Evolutionary conservation across 106 monocot genomes (phyloP).

Genomic region (Phalaenopsis aphrodite): DNA sequence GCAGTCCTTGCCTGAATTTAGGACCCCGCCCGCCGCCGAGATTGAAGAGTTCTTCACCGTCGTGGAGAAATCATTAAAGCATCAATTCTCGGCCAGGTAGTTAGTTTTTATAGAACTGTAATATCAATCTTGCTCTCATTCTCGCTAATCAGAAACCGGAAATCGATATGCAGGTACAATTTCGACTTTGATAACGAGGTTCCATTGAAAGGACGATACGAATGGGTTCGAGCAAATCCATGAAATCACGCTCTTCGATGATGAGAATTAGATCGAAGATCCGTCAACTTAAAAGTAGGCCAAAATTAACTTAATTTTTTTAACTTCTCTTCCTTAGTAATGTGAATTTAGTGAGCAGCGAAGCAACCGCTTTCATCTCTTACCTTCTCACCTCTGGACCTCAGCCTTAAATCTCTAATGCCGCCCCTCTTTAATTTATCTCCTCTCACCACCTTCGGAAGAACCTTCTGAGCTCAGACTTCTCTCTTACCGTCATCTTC

Average conservation of each 20-base stretch:
- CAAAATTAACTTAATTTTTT: neutral
- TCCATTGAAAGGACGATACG: constrained; percentile 65
- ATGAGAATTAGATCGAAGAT: neutral
- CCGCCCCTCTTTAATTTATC: neutral
- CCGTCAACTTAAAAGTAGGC: neutral
- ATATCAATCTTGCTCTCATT: neutral
- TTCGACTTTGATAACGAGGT: constrained; percentile 56
- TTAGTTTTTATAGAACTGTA: constrained; percentile 16
- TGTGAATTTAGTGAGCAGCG: neutral
- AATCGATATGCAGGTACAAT: constrained; percentile 56
- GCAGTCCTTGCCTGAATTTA: neutral
- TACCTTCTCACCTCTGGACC: neutral
- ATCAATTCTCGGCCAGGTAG: constrained; percentile 62
- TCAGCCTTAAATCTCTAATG: neutral
- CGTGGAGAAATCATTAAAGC: constrained; percentile 33
- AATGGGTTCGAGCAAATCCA: constrained; percentile 42
- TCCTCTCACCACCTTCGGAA: neutral
- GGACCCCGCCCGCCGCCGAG: constrained; percentile 37
- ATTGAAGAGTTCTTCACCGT: constrained; percentile 70
- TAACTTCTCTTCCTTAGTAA: neutral
- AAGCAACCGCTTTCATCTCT: neutral
- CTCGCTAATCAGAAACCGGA: neutral
- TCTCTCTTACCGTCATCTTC: neutral
- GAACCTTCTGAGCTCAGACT: neutral
- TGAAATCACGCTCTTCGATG: constrained; percentile 4